Evolutionary conservation across 1,284 basidiomycete species (phyloP).

Genomic region (Anthracocystis panici-leucophaei): DNA sequence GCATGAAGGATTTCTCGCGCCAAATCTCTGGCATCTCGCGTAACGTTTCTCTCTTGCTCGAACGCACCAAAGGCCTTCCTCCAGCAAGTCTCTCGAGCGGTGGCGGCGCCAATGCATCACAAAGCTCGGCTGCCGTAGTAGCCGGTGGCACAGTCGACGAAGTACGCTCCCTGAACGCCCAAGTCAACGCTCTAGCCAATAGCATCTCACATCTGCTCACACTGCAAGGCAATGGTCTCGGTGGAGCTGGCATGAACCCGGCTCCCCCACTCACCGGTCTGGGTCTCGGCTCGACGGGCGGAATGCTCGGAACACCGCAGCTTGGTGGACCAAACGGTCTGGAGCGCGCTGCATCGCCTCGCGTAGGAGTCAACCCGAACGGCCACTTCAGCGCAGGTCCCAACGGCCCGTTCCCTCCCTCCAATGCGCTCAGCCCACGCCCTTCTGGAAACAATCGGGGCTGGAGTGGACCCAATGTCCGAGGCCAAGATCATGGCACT

Average conservation of each 20-base stretch:
- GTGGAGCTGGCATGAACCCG: slow-evolving; percentile 1
- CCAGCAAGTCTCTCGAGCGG: slow-evolving; percentile 35
- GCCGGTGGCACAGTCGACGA: slow-evolving; percentile 41
- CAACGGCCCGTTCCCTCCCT: slow-evolving; percentile 19
- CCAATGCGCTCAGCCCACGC: slow-evolving; percentile 39
- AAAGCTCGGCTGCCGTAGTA: slow-evolving; percentile 1
- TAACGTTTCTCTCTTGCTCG: slow-evolving; percentile 81
- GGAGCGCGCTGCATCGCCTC: slow-evolving; percentile 46
- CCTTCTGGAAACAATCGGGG: slow-evolving; percentile 37
- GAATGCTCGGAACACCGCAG: slow-evolving; percentile 42
- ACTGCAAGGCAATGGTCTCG: slow-evolving; percentile 31
- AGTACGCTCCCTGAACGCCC: slow-evolving; percentile 53
- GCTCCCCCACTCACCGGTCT: slow-evolving; percentile 29
- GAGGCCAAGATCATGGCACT: slow-evolving; percentile 17
- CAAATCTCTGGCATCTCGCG: slow-evolving; percentile 80
- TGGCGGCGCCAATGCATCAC: slow-evolving; percentile 19
- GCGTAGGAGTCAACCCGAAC: slow-evolving; percentile 19
- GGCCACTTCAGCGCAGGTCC: slow-evolving; percentile 23
- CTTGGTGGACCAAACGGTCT: slow-evolving; percentile 27
- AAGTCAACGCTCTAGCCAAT: slow-evolving; percentile 51
- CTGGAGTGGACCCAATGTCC: slow-evolving; percentile 25
- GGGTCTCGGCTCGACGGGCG: slow-evolving; percentile 30
- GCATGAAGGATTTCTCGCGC: slow-evolving; percentile 79
- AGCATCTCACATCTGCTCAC: slow-evolving; percentile 59
- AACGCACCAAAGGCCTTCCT: slow-evolving; percentile 71